Base-by-base conservation (phyloP, 371 early-diverging fungal species). In the Actinomucor elegans region DNA sequence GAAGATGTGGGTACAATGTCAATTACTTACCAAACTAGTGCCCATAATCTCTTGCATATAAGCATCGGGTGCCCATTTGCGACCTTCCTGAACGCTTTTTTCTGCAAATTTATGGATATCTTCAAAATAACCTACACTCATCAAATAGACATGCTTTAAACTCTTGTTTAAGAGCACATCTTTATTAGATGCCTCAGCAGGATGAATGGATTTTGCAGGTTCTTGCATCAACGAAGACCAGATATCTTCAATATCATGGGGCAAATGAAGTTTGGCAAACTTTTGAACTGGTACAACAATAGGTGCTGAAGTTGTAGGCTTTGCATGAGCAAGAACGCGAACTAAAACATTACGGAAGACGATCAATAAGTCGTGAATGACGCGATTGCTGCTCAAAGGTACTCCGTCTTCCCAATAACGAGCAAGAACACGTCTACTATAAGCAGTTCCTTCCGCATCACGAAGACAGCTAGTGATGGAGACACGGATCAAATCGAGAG, bases 21-120 rank as follows among this genome's bases (percentile, higher is more conserved):
- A 7, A 8, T 0, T 11, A 50, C 71, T 61, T 71, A 84, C 85
- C 79, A 85, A 67, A 28, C 84, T 81, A 18, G 78, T 71, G 5
- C 79, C 81, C 81, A 83, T 79, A 51, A 86, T 83, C 47, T 83
- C 84, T 35, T 73, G 76, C 67, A 77, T 79, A 31, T 83, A 85
- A 28, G 79, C 75, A 51, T 82, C 80, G n/a, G 69, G 65, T 5
- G 78, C 69, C 67, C 71, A 70, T 28, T 66, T 70, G 29, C 71
- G 73, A 6, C 75, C 77, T 56, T 83, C 77, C 14, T 69, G 64
- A 21, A 61, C 48, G 11, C 67, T 63, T 36, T 69, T 74, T 40
- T 76, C 71, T 18, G 77, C 72, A 37, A 69, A 78, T 18, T 69
- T 67, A 12, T 71, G 68, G 48, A 81, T 73, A 41, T 86, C 84